These are phyloP conservation scores for Dalbergia cultrata DNA, from an alignment of 306 rosid species.

Conservation along the genomic window DNA sequence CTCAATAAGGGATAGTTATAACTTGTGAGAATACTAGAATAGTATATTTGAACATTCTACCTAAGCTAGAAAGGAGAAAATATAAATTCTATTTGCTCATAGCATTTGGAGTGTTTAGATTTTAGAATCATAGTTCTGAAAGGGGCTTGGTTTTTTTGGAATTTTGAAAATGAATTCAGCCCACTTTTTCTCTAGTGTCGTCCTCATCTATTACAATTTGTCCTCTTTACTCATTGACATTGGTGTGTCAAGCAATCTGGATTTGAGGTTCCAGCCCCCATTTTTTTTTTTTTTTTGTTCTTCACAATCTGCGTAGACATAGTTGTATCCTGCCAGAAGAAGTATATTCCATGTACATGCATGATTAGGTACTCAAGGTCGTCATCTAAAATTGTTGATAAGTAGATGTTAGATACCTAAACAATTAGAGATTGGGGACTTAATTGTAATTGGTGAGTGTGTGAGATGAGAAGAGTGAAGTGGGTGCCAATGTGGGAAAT, in stretches of 20 bases:
- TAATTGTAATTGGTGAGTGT: no score
- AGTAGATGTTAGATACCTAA: constrained; percentile 13
- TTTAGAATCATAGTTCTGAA: constrained; percentile 5
- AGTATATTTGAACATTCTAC: no score
- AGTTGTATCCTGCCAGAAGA: constrained; percentile 5
- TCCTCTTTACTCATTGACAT: background rate
- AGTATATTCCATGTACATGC: constrained; percentile 6
- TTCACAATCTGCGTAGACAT: no score
- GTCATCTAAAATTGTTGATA: background rate
- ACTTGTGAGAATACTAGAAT: no score
- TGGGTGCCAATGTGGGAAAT: no score
- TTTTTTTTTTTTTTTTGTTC: no score
- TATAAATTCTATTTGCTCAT: constrained; percentile 19
- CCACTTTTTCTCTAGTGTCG: constrained; percentile 15
- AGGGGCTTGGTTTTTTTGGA: constrained; percentile 10
- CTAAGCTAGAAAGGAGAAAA: background rate
- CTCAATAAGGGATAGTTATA: no score
- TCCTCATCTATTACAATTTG: background rate
- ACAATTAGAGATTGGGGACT: no score
- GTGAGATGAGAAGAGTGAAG: no score
- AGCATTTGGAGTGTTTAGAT: constrained; percentile 9
- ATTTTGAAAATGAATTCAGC: background rate
- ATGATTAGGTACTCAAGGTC: background rate
- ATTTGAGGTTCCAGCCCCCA: background rate
- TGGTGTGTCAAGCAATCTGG: background rate